Percentiles rank a stretch among this genome's conserved stretches.
Conservation (phyloP, 345 rosid genomes). For the Citrus medica region DNA sequence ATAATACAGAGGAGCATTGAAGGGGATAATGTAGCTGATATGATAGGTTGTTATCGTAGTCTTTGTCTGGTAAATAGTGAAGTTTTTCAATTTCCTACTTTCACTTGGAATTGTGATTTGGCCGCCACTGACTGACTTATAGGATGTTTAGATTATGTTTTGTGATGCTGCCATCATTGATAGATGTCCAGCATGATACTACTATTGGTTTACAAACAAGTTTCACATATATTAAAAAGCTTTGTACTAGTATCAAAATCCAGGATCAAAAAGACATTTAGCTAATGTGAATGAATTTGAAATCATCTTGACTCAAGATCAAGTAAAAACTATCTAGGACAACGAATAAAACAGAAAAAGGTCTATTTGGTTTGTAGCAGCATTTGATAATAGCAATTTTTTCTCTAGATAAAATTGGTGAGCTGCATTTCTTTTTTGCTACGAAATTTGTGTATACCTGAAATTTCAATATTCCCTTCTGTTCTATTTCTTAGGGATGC, state of each 20-base stretch:
- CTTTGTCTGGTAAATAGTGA: neutral
- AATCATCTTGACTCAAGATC: neutral
- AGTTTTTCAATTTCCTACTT: neutral
- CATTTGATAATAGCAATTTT: neutral
- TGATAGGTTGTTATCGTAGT: neutral
- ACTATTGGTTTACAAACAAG: neutral
- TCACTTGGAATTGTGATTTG: neutral
- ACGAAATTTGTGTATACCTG: neutral
- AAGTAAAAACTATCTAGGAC: neutral
- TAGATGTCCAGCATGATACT: neutral
- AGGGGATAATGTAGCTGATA: neutral
- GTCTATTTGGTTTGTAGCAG: neutral
- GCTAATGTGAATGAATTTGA: neutral
- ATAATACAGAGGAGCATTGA: neutral
- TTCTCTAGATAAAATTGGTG: neutral
- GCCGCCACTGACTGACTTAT: neutral
- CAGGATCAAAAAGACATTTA: neutral
- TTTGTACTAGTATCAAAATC: neutral
- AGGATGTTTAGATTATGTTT: neutral
- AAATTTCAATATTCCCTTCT: neutral
- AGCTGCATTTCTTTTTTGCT: neutral
- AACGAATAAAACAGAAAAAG: neutral
- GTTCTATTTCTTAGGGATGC: constrained; percentile 61
- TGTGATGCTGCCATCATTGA: neutral
- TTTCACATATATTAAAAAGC: neutral